A percentile compares a stretch with the other conserved stretches of the same genome.
phyloP scores from a whole-genome alignment of 768 basidiomycete species.

The Tricholoma furcatifolium region DNA sequence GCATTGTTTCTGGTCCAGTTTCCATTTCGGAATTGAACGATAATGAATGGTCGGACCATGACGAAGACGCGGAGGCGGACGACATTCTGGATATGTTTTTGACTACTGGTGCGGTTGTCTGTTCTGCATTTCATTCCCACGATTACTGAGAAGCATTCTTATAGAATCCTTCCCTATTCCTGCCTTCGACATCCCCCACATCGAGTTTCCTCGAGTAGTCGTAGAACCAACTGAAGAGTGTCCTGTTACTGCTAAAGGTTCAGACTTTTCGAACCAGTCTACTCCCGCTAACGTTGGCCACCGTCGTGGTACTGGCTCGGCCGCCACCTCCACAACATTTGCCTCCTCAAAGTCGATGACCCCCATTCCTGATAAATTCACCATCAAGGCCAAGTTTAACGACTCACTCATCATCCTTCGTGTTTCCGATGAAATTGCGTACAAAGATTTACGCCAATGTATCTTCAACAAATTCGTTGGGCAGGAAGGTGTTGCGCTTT shows the following conservation, averaged over 20 bases:
- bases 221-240: slow-evolving; percentile 17
- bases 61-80: slow-evolving; percentile 20
- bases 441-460: slow-evolving; percentile 52
- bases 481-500: slow-evolving; percentile 55
- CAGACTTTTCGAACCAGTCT: slow-evolving; percentile 4
- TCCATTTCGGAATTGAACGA: slow-evolving; percentile 40
- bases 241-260: slow-evolving; percentile 8
- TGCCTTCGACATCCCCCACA: slow-evolving; percentile 30
- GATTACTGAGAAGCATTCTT: not conserved
- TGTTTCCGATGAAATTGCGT: slow-evolving; percentile 42
- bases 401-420: slow-evolving; percentile 65
- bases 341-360: slow-evolving; percentile 24
- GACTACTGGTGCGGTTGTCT: slow-evolving; percentile 27
- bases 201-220: slow-evolving; percentile 31
- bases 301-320: slow-evolving; percentile 10
- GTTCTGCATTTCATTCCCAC: not conserved
- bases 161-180: slow-evolving; percentile 44
- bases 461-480: slow-evolving; percentile 68
- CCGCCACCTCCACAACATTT: slow-evolving; percentile 25
- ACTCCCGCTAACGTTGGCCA: slow-evolving; percentile 4
- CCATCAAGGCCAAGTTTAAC: slow-evolving; percentile 66
- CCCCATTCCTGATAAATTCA: slow-evolving; percentile 32
- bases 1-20: slow-evolving; percentile 29
- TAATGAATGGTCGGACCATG: slow-evolving; percentile 35
- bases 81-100: slow-evolving; percentile 31